Evolutionary conservation across 495 filamentous ascomycete species (phyloP).

Genomic region (Penicillium riverlandense): DNA sequence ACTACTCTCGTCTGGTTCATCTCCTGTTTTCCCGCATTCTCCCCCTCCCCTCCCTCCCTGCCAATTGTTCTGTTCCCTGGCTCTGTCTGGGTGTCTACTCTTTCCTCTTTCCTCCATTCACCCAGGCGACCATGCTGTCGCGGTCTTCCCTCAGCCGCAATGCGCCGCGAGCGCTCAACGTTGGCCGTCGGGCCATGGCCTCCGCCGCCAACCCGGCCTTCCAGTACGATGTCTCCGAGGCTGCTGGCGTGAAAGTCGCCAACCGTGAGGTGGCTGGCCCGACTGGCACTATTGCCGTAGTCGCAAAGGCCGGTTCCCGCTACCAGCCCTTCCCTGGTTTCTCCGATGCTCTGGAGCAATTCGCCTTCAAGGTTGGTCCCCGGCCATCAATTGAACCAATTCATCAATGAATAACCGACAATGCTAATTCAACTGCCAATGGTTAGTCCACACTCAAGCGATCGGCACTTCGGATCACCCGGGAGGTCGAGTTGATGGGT

Average conservation of each 20-base stretch:
- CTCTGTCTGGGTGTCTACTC: slow-evolving; percentile 26
- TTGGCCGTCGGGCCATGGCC: slow-evolving; percentile 66
- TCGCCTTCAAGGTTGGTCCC: slow-evolving; percentile 84
- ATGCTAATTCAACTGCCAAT: slow-evolving; percentile 11
- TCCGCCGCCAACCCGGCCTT: slow-evolving; percentile 73
- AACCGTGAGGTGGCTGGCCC: slow-evolving; percentile 80
- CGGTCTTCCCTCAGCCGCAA: slow-evolving; percentile 70
- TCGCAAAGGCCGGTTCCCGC: slow-evolving; percentile 86
- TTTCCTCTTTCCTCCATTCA: slow-evolving; percentile 18
- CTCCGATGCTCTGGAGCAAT: slow-evolving; percentile 82
- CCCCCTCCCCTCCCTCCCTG: slow-evolving; percentile 18
- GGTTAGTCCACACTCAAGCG: slow-evolving; percentile 75
- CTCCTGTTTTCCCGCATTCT: slow-evolving; percentile 21
- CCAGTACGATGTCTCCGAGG: slow-evolving; percentile 80
- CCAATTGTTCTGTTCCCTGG: slow-evolving; percentile 36
- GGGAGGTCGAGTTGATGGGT: slow-evolving; percentile 91
- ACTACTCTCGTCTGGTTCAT: slow-evolving; percentile 8
- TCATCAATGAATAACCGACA: neutral
- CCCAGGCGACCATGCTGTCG: slow-evolving; percentile 70
- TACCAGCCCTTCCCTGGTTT: slow-evolving; percentile 86
- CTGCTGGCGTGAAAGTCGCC: slow-evolving; percentile 82
- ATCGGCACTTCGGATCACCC: slow-evolving; percentile 81
- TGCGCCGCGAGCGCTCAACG: slow-evolving; percentile 63
- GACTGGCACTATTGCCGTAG: slow-evolving; percentile 81
- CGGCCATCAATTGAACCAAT: slow-evolving; percentile 17